phyloP scores from a whole-genome alignment of 2,329 filamentous ascomycete genomes.

The Exophiala sp. region DNA sequence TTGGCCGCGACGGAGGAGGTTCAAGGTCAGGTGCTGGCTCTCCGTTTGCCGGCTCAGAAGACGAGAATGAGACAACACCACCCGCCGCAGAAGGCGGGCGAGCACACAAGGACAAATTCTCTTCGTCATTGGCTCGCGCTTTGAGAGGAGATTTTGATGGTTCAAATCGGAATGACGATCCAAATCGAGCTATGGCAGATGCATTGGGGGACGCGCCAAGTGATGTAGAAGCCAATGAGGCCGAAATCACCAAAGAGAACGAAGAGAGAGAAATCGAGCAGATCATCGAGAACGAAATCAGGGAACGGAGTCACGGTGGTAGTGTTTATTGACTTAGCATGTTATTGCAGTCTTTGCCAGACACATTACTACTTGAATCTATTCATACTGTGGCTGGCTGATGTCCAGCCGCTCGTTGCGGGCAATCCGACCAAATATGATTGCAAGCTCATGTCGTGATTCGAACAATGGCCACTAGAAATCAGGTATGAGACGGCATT shows the following conservation, averaged over 20 bases:
- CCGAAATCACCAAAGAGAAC: slow-evolving; percentile 24
- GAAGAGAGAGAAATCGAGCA: slow-evolving; percentile 25
- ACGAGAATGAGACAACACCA: slow-evolving; percentile 12
- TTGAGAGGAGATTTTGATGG: slow-evolving; percentile 20
- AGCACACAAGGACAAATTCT: slow-evolving; percentile 9
- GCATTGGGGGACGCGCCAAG: slow-evolving; percentile 28
- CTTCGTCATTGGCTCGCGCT: slow-evolving; percentile 23
- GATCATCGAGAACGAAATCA: slow-evolving; percentile 27
- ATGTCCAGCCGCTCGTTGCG: slow-evolving; percentile 9
- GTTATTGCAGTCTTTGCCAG: no score
- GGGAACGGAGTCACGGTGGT: slow-evolving; percentile 18
- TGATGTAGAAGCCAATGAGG: slow-evolving; percentile 28
- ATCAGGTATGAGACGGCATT: not conserved
- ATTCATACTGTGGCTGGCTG: slow-evolving; percentile 1
- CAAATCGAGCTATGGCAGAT: slow-evolving; percentile 25
- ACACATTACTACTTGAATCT: not conserved
- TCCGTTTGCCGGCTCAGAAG: slow-evolving; percentile 23
- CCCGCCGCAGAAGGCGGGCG: not conserved
- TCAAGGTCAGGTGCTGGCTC: slow-evolving; percentile 45
- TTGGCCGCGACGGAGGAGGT: slow-evolving; percentile 46
- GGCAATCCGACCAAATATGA: slow-evolving; percentile 5
- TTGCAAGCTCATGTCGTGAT: slow-evolving; percentile 5
- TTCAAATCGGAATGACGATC: slow-evolving; percentile 10
- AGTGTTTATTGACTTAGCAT: slow-evolving; percentile 15
- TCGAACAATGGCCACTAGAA: slow-evolving; percentile 9